Evolutionary conservation across 441 rosid genomes (phyloP).

Genomic region (California macrophylla): DNA sequence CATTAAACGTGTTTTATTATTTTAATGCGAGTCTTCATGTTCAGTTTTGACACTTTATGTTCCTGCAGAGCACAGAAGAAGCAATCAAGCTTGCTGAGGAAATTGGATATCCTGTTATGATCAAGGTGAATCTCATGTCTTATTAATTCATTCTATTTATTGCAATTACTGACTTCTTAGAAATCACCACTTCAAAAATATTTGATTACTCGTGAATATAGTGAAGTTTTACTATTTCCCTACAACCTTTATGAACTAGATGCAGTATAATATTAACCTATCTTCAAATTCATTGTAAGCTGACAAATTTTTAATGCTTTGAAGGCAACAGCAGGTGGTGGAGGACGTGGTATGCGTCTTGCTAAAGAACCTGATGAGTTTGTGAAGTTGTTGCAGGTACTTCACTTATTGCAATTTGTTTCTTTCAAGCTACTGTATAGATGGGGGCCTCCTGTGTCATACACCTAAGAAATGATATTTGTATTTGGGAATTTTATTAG

Average conservation of each 20-base stretch:
- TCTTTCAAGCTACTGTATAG: slow-evolving; percentile 1
- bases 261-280: not conserved
- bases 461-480: not conserved
- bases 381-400: slow-evolving; percentile 88
- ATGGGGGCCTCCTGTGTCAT: not conserved
- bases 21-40: not conserved
- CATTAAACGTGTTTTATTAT: not conserved
- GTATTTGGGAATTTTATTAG: not conserved
- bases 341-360: slow-evolving; percentile 98
- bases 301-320: slow-evolving; percentile 17
- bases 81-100: slow-evolving; percentile 64
- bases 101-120: slow-evolving; percentile 93
- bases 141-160: not conserved
- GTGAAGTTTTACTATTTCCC: no score
- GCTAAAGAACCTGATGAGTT: slow-evolving; percentile 92
- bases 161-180: not conserved
- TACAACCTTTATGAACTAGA: not conserved
- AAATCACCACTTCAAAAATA: not conserved
- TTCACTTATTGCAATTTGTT: slow-evolving; percentile 11
- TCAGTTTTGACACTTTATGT: slow-evolving; percentile 14
- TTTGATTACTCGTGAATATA: not conserved
- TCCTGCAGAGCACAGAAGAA: slow-evolving; percentile 76
- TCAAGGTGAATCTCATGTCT: slow-evolving; percentile 52
- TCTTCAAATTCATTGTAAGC: not conserved
- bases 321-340: slow-evolving; percentile 99